phyloP scores from a whole-genome alignment of 78 protist species.

The Guillardia theta region DNA sequence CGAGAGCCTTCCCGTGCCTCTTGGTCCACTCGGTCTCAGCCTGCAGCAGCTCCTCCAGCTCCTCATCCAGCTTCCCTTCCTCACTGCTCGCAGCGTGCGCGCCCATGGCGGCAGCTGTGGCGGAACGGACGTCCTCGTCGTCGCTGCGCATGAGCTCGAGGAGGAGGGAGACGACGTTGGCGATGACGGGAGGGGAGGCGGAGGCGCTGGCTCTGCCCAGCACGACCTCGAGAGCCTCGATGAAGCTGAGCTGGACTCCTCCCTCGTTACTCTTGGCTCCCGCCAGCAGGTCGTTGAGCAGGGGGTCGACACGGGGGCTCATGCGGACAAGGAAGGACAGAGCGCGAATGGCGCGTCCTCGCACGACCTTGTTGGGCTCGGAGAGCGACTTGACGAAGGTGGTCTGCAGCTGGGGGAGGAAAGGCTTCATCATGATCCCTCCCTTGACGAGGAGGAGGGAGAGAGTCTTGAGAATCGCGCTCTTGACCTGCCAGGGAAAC shows the following conservation, averaged over 20 bases:
- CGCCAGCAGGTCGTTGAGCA: slow-evolving; percentile 58
- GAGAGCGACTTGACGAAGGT: slow-evolving; percentile 68
- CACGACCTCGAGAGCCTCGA: slow-evolving; percentile 61
- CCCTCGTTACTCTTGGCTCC: slow-evolving; percentile 41
- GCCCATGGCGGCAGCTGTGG: neutral
- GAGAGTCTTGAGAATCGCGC: slow-evolving; percentile 68
- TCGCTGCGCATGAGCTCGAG: neutral
- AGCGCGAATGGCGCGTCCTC: neutral
- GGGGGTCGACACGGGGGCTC: slow-evolving; percentile 70
- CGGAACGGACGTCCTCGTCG: slow-evolving; percentile 20
- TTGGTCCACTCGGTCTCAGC: neutral
- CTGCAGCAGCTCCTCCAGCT: neutral
- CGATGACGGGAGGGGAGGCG: neutral
- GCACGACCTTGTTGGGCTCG: neutral
- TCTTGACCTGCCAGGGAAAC: slow-evolving; percentile 61
- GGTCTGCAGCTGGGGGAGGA: slow-evolving; percentile 89
- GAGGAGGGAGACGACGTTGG: neutral
- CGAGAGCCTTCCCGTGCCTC: slow-evolving; percentile 38
- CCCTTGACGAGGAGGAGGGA: slow-evolving; percentile 59
- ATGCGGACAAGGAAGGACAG: slow-evolving; percentile 54
- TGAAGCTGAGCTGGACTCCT: slow-evolving; percentile 53
- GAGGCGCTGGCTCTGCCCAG: slow-evolving; percentile 6
- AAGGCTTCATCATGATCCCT: slow-evolving; percentile 72
- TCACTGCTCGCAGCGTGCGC: neutral
- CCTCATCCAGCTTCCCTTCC: neutral